Base-by-base conservation (phyloP, 2,329 filamentous ascomycete genomes). In the Stachybotrys echinatus region DNA sequence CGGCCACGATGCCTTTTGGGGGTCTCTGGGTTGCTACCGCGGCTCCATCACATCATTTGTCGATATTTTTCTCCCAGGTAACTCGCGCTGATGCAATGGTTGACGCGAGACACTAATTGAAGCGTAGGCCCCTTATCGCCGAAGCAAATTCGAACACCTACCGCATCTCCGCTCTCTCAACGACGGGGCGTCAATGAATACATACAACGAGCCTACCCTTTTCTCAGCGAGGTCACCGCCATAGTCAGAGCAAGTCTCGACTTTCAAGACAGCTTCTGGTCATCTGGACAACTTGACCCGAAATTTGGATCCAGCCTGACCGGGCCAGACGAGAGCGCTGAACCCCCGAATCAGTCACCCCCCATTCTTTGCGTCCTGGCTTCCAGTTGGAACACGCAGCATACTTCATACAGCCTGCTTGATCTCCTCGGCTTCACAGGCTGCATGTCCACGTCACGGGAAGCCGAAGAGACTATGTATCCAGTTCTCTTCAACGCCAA, bases 231-330 rank as follows among this genome's bases (percentile, higher is more conserved):
- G 12, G 65, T 70, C 22, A 58, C 66, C 2, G 65, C 70, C n/a
- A 61, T 72, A 51, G 73, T 76, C 17, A 70, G 70, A 48, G 58
- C 63, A 4, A 70, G 74, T 48, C 59, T 79, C 3, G 79, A 83
- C 56, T 81, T 78, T 49, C 69, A 76, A 27, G 79, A 83, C 54
- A 71, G 70, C 2, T 82, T 83, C 57, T 83, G 79, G 79, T 79
- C 76, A 75, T 76, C 74, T 17, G 76, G 79, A 45, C 74, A 79
- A 53, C 61, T 77, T 21, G 71, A 63, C 42, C 52, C 61, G n/a
- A 54, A 52, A 39, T 58, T 58, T 43, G 57, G 57, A n/a, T 48
- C 57, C 22, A 49, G 52, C 19, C 48, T 59, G 19, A 48, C 42
- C 21, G 48, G 52, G 12, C 46, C 49, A 7, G 57, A 58, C 5